These are phyloP conservation scores for Trichoderma afroharzianum DNA, from an alignment of 2,329 filamentous ascomycete genomes.

Conservation along the genomic window DNA sequence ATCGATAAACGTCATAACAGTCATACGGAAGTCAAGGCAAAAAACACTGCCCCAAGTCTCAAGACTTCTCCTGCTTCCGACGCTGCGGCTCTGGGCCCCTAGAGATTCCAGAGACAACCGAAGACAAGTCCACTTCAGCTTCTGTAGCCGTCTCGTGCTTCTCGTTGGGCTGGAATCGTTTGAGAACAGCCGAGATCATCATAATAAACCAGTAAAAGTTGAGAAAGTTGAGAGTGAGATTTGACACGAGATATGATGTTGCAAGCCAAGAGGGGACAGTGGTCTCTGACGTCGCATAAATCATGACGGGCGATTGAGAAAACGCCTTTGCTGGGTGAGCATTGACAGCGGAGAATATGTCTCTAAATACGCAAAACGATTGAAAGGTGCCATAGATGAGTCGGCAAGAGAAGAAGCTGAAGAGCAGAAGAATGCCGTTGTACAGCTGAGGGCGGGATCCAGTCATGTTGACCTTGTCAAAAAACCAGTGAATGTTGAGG, in stretches of 20 bases:
- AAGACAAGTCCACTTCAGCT: constrained; percentile 29
- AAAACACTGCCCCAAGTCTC: not conserved
- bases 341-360: constrained; percentile 57
- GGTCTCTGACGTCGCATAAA: constrained; percentile 46
- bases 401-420: constrained; percentile 72
- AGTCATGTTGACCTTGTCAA: constrained; percentile 79
- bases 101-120: constrained; percentile 29
- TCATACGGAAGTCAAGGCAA: not conserved
- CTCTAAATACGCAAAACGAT: constrained; percentile 64
- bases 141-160: constrained; percentile 25
- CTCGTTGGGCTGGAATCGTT: constrained; percentile 61
- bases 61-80: constrained; percentile 28
- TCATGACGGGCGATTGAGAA: constrained; percentile 27
- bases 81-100: constrained; percentile 23
- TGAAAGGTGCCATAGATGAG: constrained; percentile 75
- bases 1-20: not conserved
- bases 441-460: constrained; percentile 70
- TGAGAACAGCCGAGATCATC: constrained; percentile 77
- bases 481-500: constrained; percentile 89
- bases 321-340: constrained; percentile 36
- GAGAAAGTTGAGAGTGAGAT: constrained; percentile 67
- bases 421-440: constrained; percentile 70
- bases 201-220: constrained; percentile 86
- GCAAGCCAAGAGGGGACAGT: constrained; percentile 68
- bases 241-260: constrained; percentile 63